These are phyloP conservation scores for Takashimella koratensis DNA, from an alignment of 1,284 basidiomycete genomes.

Conservation along the genomic window DNA sequence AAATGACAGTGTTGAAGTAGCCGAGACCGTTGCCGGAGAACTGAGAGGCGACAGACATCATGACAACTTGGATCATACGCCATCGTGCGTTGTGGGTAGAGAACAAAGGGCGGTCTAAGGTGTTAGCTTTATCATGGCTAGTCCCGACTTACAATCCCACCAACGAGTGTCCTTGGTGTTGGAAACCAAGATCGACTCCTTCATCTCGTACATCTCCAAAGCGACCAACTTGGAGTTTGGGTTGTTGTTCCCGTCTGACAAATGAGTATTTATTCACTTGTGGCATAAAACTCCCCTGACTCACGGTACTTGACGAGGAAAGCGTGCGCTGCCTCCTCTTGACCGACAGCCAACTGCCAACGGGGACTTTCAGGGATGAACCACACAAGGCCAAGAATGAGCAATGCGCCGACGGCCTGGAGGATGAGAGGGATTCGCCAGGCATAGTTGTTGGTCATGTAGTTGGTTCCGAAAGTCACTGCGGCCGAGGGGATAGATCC, in stretches of 20 bases:
- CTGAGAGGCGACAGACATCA: conserved; percentile 51
- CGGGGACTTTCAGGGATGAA: conserved; percentile 38
- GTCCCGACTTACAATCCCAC: conserved; percentile 51
- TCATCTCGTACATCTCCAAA: conserved; percentile 59
- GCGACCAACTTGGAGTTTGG: conserved; percentile 45
- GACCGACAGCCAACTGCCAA: conserved; percentile 37
- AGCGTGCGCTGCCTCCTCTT: conserved; percentile 24
- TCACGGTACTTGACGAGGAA: conserved; percentile 29
- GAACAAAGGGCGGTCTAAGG: conserved; percentile 30
- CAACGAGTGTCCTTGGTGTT: conserved; percentile 62
- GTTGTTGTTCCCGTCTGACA: conserved; percentile 30
- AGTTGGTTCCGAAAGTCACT: conserved; percentile 36
- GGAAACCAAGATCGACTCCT: conserved; percentile 55
- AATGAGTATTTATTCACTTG: too few relatives aligned
- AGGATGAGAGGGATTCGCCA: conserved; percentile 53
- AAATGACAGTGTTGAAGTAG: conserved; percentile 50
- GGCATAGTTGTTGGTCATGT: conserved; percentile 25
- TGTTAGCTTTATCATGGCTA: too few relatives aligned
- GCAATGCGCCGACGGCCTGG: conserved; percentile 13
- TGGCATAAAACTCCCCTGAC: conserved; percentile 2
- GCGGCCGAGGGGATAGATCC: conserved; percentile 36
- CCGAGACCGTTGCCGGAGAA: conserved; percentile 54
- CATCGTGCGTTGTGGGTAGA: conserved; percentile 29
- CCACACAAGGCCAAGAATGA: not conserved
- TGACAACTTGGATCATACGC: conserved; percentile 36